Conservation (phyloP, 2,329 filamentous ascomycete species). For the Myriangium duriaei region DNA sequence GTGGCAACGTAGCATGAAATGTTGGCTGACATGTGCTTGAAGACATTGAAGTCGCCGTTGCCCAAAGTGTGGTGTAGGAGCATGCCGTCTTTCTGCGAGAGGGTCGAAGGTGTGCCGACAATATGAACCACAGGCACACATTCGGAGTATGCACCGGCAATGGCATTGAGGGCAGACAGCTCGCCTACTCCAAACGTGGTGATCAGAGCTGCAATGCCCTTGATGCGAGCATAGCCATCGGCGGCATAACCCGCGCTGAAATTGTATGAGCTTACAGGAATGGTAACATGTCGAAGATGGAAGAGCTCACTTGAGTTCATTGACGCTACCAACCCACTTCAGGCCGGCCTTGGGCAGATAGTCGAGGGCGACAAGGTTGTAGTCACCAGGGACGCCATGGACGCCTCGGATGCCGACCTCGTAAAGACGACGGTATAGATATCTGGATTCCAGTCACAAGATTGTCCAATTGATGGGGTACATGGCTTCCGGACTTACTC, state of each 20-base stretch:
- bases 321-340: conserved; percentile 49
- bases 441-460: conserved; percentile 20
- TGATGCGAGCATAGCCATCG: conserved; percentile 35
- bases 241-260: conserved; percentile 31
- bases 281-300: conserved; percentile 21
- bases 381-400: conserved; percentile 40
- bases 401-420: conserved; percentile 32
- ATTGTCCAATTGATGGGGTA: not conserved
- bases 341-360: conserved; percentile 43
- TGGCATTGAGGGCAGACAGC: conserved; percentile 34
- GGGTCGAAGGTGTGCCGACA: conserved; percentile 32
- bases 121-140: conserved; percentile 36
- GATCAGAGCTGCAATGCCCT: conserved; percentile 33
- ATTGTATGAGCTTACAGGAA: conserved; percentile 17
- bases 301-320: conserved; percentile 42
- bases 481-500: conserved; percentile 24
- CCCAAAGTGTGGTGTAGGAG: conserved; percentile 36
- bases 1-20: conserved; percentile 62
- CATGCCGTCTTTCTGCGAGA: conserved; percentile 28
- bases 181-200: conserved; percentile 39
- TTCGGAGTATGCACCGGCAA: conserved; percentile 36
- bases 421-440: conserved; percentile 29
- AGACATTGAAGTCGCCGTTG: conserved; percentile 65
- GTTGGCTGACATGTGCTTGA: conserved; percentile 61
- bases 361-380: conserved; percentile 34